Evolutionary conservation across 2,329 filamentous ascomycete genomes (phyloP).

Genomic region (Arachnopeziza araneosa): DNA sequence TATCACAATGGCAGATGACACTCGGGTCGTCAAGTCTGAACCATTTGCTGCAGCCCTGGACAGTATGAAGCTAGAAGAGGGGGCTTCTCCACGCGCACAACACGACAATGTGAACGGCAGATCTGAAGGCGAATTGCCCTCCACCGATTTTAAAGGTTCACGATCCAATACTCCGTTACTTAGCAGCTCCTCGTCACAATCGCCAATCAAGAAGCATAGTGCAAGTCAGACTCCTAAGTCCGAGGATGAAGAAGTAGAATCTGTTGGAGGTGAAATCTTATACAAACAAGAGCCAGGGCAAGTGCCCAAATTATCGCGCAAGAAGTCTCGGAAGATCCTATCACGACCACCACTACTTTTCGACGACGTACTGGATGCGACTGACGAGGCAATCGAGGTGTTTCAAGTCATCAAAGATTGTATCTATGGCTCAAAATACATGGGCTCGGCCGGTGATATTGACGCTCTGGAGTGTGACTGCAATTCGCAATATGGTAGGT

Average conservation of each 20-base stretch:
- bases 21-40: conserved; percentile 21
- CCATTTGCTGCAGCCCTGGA: conserved; percentile 28
- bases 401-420: conserved; percentile 83
- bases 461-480: conserved; percentile 93
- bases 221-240: conserved; percentile 28
- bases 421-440: conserved; percentile 83
- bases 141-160: conserved; percentile 18
- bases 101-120: conserved; percentile 22
- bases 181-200: conserved; percentile 21
- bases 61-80: conserved; percentile 31
- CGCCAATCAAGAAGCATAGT: conserved; percentile 21
- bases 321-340: conserved; percentile 64
- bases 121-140: conserved; percentile 14
- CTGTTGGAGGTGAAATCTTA: conserved; percentile 54
- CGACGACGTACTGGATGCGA: conserved; percentile 70
- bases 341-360: conserved; percentile 62
- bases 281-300: conserved; percentile 59
- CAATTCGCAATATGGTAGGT: conserved; percentile 88
- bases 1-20: conserved; percentile 27
- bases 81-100: conserved; percentile 6
- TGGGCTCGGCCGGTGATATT: conserved; percentile 79
- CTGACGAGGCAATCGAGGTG: conserved; percentile 64
- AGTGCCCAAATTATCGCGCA: conserved; percentile 67
- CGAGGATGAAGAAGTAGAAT: conserved; percentile 44
- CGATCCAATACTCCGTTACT: conserved; percentile 23